phyloP scores from a whole-genome alignment of 169 alveolate genomes.

The Plasmodium coatneyi region DNA sequence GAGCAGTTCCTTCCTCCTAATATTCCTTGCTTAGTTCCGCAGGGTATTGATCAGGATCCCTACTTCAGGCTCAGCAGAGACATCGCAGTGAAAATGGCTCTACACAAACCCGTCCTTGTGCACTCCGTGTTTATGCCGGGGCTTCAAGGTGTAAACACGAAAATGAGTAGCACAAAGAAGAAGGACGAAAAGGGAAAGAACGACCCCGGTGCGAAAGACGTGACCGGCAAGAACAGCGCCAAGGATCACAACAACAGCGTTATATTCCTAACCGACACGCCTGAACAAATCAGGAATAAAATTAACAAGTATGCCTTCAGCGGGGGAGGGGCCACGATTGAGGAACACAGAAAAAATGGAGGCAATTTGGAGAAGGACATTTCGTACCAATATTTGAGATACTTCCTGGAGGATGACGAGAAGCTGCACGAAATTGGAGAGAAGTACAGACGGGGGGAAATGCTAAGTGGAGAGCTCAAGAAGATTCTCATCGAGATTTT shows the following conservation, averaged over 20 bases:
- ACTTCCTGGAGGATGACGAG: constrained; percentile 94
- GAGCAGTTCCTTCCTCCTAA: constrained; percentile 93
- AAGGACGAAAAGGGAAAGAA: constrained; percentile 8
- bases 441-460: constrained; percentile 95
- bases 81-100: constrained; percentile 96
- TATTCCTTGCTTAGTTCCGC: constrained; percentile 95
- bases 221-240: constrained; percentile 87
- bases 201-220: background rate
- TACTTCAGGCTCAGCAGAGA: constrained; percentile 98
- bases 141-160: constrained; percentile 93
- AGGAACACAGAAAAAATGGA: constrained; percentile 95
- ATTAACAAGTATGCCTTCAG: constrained; percentile 96
- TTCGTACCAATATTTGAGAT: constrained; percentile 95
- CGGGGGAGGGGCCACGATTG: constrained; percentile 96
- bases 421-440: constrained; percentile 94
- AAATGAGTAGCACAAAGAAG: constrained; percentile 92
- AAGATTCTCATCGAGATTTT: constrained; percentile 89
- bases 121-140: constrained; percentile 98
- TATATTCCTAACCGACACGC: constrained; percentile 95
- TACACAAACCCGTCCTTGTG: constrained; percentile 93
- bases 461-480: constrained; percentile 97
- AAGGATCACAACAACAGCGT: constrained; percentile 95
- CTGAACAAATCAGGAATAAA: constrained; percentile 94
- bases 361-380: constrained; percentile 97
- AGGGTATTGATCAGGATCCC: constrained; percentile 99